Evolutionary conservation across 192 early-diverging fungal genomes (phyloP).

Genomic region (Dissophora ornata): DNA sequence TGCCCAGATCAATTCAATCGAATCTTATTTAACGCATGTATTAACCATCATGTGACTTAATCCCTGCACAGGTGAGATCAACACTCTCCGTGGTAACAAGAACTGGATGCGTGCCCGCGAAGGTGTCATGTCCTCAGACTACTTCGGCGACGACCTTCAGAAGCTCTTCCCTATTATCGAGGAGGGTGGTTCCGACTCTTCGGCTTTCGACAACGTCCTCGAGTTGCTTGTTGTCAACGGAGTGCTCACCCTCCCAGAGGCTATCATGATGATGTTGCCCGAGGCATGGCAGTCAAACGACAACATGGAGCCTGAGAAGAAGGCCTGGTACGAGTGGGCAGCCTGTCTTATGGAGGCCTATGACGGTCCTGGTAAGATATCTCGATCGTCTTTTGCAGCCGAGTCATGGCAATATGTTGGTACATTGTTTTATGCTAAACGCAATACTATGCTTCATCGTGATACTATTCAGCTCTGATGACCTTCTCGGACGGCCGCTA

Average conservation of each 20-base stretch:
- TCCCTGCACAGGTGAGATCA: conserved; percentile 87
- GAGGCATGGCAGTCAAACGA: conserved; percentile 97
- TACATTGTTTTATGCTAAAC: background rate
- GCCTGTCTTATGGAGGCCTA: conserved; percentile 98
- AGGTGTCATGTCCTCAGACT: conserved; percentile 88
- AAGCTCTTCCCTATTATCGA: conserved; percentile 94
- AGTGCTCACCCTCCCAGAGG: conserved; percentile 90
- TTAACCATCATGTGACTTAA: conserved; percentile 12
- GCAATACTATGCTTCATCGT: background rate
- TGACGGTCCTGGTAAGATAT: conserved; percentile 91
- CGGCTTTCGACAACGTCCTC: conserved; percentile 96
- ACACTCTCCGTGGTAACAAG: conserved; percentile 98
- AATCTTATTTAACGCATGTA: too few species aligned
- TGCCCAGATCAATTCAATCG: too few species aligned
- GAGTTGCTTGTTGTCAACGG: conserved; percentile 95
- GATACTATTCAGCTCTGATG: conserved; percentile 71
- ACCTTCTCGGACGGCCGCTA: conserved; percentile 98
- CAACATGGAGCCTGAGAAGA: conserved; percentile 85
- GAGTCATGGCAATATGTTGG: too few species aligned
- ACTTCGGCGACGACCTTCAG: conserved; percentile 82
- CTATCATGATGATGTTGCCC: conserved; percentile 99
- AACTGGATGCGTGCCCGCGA: conserved; percentile 99
- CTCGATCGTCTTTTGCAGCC: too few species aligned
- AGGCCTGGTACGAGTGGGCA: conserved; percentile 97
- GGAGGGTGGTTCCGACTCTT: conserved; percentile 95